Evolutionary conservation across 129 eudicot species (phyloP).

Genomic region (Lactuca sativa): DNA sequence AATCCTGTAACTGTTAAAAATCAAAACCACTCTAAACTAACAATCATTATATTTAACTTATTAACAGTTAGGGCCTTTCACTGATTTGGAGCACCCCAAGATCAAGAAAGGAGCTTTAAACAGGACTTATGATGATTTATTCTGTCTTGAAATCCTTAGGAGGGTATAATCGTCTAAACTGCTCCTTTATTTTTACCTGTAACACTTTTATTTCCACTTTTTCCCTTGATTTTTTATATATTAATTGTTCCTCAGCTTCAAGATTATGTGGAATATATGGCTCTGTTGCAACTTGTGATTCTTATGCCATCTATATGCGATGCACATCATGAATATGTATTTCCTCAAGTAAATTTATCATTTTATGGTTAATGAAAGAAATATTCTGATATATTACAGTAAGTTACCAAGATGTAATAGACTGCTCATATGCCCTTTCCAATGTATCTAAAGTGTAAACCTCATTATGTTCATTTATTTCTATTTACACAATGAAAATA

Average conservation of each 20-base stretch:
- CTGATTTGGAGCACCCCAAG: constrained; percentile 90
- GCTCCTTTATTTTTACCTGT: background rate
- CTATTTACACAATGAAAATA: background rate
- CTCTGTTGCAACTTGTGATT: constrained; percentile 69
- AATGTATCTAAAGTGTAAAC: constrained; percentile 42
- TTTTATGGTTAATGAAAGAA: no score
- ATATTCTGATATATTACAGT: constrained; percentile 6
- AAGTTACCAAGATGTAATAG: constrained; percentile 88
- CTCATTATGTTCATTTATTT: background rate
- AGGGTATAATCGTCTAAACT: no score
- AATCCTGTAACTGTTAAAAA: background rate
- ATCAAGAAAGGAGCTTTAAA: constrained; percentile 30
- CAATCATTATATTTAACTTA: constrained; percentile 8
- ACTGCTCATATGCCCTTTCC: constrained; percentile 73
- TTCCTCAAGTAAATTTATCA: constrained; percentile 70
- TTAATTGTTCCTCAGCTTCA: constrained; percentile 55
- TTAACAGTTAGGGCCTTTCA: constrained; percentile 82
- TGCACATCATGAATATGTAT: constrained; percentile 82
- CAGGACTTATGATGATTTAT: no score
- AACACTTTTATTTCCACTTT: constrained; percentile 1
- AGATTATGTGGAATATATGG: constrained; percentile 96
- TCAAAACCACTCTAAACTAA: constrained; percentile 9
- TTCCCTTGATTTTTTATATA: constrained; percentile 8
- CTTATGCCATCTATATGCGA: constrained; percentile 91
- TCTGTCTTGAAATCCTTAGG: no score